phyloP scores from a whole-genome alignment of 352 stramenopile genomes.

The Globisporangium barbulae region DNA sequence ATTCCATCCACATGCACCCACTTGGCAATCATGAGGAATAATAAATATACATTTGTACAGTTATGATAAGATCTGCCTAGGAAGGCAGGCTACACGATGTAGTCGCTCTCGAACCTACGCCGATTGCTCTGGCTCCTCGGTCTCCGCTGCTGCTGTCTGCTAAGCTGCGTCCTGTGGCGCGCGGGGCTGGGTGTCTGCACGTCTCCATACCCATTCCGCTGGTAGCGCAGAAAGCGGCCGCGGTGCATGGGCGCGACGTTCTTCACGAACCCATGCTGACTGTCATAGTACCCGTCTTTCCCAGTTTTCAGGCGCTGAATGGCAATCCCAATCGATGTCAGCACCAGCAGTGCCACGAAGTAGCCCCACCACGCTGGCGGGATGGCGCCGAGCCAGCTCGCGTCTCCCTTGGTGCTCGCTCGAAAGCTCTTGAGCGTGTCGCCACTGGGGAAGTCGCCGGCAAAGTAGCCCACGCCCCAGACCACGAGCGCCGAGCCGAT shows the following conservation, averaged over 20 bases:
- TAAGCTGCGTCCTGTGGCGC: not conserved
- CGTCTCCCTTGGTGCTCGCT: conserved; percentile 27
- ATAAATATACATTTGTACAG: too few species aligned
- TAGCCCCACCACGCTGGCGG: conserved; percentile 61
- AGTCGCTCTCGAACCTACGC: conserved; percentile 11
- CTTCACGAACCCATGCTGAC: conserved; percentile 9
- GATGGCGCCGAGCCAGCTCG: conserved; percentile 30
- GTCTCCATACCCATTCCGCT: conserved; percentile 3
- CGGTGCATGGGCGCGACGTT: not conserved
- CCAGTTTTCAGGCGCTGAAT: conserved; percentile 48
- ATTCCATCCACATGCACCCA: too few species aligned
- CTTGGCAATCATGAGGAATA: too few species aligned
- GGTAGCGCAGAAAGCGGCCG: not conserved
- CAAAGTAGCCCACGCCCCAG: conserved; percentile 65
- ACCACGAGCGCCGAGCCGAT: conserved; percentile 38
- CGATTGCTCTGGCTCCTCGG: not conserved
- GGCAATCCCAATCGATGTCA: conserved; percentile 41
- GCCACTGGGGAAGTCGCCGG: conserved; percentile 53
- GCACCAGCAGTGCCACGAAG: conserved; percentile 40
- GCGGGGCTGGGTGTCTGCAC: conserved; percentile 9
- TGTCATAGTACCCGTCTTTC: conserved; percentile 28
- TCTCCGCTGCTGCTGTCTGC: not conserved
- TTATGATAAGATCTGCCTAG: not conserved
- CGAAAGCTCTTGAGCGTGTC: conserved; percentile 41
- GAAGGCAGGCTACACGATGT: conserved; percentile 41